Conservation (phyloP, 768 basidiomycete genomes). For the Agaricus blazei region DNA sequence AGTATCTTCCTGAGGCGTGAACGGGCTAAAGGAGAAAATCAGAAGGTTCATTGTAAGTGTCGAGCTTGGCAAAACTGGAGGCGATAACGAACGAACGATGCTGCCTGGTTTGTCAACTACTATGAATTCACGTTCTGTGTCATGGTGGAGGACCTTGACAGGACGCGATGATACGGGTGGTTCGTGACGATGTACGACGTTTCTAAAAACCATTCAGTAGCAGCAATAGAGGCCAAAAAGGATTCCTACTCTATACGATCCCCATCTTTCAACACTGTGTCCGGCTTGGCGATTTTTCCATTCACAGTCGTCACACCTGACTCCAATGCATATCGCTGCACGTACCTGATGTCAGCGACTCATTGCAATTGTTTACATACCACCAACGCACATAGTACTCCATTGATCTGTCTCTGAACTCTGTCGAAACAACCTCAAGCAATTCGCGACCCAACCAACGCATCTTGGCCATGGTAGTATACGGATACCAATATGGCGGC, state of each 20-base stretch:
- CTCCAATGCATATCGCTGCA: constrained; percentile 59
- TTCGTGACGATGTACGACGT: constrained; percentile 94
- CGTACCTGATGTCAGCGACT: neutral
- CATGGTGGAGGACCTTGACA: constrained; percentile 73
- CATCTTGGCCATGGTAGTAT: constrained; percentile 89
- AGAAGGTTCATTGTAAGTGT: constrained; percentile 7
- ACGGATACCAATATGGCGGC: constrained; percentile 89
- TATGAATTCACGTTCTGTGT: constrained; percentile 76
- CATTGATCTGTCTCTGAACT: constrained; percentile 90
- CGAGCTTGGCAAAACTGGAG: neutral
- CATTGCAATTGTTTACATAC: neutral
- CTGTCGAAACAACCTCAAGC: constrained; percentile 88
- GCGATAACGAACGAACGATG: constrained; percentile 63
- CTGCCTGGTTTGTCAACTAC: constrained; percentile 97
- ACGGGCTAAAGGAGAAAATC: constrained; percentile 60
- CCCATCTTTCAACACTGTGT: constrained; percentile 76
- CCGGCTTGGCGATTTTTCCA: constrained; percentile 76
- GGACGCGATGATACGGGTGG: constrained; percentile 87
- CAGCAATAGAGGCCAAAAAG: neutral
- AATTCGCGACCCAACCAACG: constrained; percentile 87
- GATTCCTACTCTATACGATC: constrained; percentile 81
- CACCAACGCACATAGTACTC: constrained; percentile 83
- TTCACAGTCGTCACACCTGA: constrained; percentile 96
- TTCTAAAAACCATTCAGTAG: constrained; percentile 39
- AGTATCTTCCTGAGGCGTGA: constrained; percentile 89